phyloP scores from a whole-genome alignment of 1,284 basidiomycete species.

The Cystobasidium slooffiae region DNA sequence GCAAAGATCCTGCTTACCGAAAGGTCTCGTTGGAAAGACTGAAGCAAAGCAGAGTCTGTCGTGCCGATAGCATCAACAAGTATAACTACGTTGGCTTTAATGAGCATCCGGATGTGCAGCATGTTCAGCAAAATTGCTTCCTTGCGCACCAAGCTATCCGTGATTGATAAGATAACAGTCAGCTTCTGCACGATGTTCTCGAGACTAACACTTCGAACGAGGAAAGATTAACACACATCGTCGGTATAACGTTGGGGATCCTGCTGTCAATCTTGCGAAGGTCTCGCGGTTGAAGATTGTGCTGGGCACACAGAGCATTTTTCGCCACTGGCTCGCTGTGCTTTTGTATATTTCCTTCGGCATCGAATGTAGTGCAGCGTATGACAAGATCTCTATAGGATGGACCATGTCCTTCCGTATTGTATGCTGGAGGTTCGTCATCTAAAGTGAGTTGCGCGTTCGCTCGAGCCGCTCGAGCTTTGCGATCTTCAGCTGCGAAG shows the following conservation, averaged over 20 bases:
- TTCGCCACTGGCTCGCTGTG: conserved; percentile 90
- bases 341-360: conserved; percentile 77
- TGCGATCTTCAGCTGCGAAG: not conserved
- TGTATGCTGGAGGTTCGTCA: conserved; percentile 4
- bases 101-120: conserved; percentile 88
- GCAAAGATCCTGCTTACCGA: conserved; percentile 56
- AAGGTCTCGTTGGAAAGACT: conserved; percentile 85
- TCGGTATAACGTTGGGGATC: conserved; percentile 90
- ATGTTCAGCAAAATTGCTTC: conserved; percentile 92
- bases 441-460: conserved; percentile 36
- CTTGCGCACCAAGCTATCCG: conserved; percentile 78
- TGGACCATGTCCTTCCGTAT: not conserved
- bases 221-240: conserved; percentile 43
- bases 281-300: conserved; percentile 92
- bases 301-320: conserved; percentile 82
- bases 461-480: conserved; percentile 1
- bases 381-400: conserved; percentile 41
- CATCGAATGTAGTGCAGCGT: conserved; percentile 49
- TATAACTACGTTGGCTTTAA: conserved; percentile 89
- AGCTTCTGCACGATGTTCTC: not conserved
- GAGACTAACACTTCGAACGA: not conserved
- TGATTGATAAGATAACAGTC: not conserved
- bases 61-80: conserved; percentile 90
- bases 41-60: conserved; percentile 79
- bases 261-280: conserved; percentile 94